Evolutionary conservation across 352 stramenopile species (phyloP), one percentile per base, ranked within the genome.

Genomic region (Phytophthora pinifolia): DNA sequence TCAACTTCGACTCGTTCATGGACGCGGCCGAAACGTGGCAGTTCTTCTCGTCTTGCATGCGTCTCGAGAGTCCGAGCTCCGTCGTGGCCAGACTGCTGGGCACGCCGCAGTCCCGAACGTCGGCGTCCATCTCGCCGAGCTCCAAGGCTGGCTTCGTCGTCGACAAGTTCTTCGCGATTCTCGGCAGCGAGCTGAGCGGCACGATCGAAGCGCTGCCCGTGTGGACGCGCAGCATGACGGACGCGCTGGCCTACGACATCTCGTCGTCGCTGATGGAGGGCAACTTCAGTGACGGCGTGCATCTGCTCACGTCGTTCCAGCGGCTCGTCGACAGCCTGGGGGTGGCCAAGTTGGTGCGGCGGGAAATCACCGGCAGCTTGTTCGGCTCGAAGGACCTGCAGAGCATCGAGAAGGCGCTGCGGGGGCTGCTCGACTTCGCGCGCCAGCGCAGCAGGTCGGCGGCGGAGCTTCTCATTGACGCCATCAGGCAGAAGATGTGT

Each of bases 1-100:
- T 98, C 2, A 92, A 79, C 15, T 96, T 94, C 37, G 90, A 96
- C 9, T 80, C 82, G 6, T 97, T 98, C 54, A 79, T 96, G 45
- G 69, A 94, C 9, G 76, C 83, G 0, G 90, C 89, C 1, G 88
- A 98, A 54, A 68, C 72, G 0, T 65, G 61, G 5, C 80, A 96
- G 43, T 96, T 97, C 44, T 97, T 98, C 58, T 90, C 82, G 9
- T 81, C 72, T 0, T 94, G 85, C 43, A 89, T 97, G 74, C 63
- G 83, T 0, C 57, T 97, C 4, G 76, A 90, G 22, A 86, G 74
- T 25, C 78, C 82, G 0, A 76, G 74, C 8, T 56, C 62, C 0
- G 70, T 74, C 2, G 65, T 91, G 5, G 58, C 75, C 1, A 64
- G 72, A 0, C 46, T 88, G 1, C 37, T 69, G 12, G 46, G 46